Percentiles rank a stretch among this genome's conserved stretches.
Evolutionary conservation across 2,329 filamentous ascomycete species (phyloP).

Genomic region (Hymenoscyphus linearis): DNA sequence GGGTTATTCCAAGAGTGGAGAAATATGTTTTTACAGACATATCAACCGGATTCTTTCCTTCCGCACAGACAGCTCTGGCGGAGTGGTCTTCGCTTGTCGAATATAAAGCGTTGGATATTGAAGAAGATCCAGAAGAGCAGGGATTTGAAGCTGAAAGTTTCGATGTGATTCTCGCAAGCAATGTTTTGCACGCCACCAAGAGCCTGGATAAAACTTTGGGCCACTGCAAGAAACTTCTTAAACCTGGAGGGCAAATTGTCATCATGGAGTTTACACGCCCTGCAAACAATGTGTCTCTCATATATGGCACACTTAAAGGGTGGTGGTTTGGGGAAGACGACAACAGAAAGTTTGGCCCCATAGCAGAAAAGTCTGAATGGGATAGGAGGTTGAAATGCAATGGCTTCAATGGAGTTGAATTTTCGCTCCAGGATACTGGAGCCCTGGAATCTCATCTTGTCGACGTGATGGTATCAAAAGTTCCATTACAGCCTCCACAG

Average conservation of each 20-base stretch:
- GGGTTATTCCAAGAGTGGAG: constrained; percentile 20
- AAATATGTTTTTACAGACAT: constrained; percentile 1
- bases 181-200: constrained; percentile 19
- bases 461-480: too few relatives aligned
- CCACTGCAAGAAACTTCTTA: constrained; percentile 27
- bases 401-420: constrained; percentile 30
- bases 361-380: constrained; percentile 16
- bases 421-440: too few relatives aligned
- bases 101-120: constrained; percentile 28
- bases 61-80: constrained; percentile 29
- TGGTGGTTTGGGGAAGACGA: constrained; percentile 15
- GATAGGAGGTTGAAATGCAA: constrained; percentile 18
- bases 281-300: background rate
- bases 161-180: constrained; percentile 20
- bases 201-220: constrained; percentile 23
- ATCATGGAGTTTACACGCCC: constrained; percentile 33
- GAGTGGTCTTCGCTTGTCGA: constrained; percentile 8
- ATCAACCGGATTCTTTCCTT: constrained; percentile 37
- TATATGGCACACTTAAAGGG: background rate
- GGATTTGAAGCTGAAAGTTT: constrained; percentile 10
- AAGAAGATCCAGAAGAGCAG: constrained; percentile 10
- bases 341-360: background rate
- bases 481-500: too few relatives aligned
- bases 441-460: too few relatives aligned
- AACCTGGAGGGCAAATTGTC: constrained; percentile 35